phyloP scores from a whole-genome alignment of 306 rosid species.

The Trifolium repens region DNA sequence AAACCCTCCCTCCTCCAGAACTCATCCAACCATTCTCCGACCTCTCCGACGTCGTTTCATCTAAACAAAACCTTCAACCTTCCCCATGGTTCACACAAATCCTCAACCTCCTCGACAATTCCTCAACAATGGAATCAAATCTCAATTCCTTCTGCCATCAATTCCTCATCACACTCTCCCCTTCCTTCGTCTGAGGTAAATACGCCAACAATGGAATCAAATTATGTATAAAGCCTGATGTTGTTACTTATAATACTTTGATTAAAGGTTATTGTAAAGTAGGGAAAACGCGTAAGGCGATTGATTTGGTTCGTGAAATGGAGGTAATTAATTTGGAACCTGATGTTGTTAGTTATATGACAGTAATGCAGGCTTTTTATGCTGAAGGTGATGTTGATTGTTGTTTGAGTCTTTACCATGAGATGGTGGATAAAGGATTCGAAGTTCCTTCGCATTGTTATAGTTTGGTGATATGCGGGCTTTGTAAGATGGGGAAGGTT shows the following conservation, averaged over 20 bases:
- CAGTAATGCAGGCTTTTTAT: slow-evolving; percentile 76
- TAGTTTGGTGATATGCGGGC: slow-evolving; percentile 74
- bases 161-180: slow-evolving; percentile 70
- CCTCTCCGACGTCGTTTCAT: slow-evolving; percentile 72
- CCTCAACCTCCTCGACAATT: slow-evolving; percentile 62
- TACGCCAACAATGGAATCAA: too few species aligned
- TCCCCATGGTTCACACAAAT: slow-evolving; percentile 83
- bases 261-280: slow-evolving; percentile 79
- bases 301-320: slow-evolving; percentile 64
- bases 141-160: slow-evolving; percentile 58
- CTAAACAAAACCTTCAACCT: slow-evolving; percentile 49
- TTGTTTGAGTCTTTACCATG: slow-evolving; percentile 82
- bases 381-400: slow-evolving; percentile 60
- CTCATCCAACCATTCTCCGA: slow-evolving; percentile 76
- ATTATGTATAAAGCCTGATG: slow-evolving; percentile 66
- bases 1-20: slow-evolving; percentile 72
- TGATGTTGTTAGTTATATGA: slow-evolving; percentile 80
- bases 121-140: slow-evolving; percentile 72
- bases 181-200: too few species aligned
- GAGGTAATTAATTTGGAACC: slow-evolving; percentile 61
- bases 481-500: slow-evolving; percentile 69
- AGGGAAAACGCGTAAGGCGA: slow-evolving; percentile 60
- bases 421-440: slow-evolving; percentile 72
- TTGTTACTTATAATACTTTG: slow-evolving; percentile 73
- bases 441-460: slow-evolving; percentile 67